These are phyloP conservation scores for Hymenoscyphus repandus DNA, from an alignment of 2,329 filamentous ascomycete species.

Conservation along the genomic window DNA sequence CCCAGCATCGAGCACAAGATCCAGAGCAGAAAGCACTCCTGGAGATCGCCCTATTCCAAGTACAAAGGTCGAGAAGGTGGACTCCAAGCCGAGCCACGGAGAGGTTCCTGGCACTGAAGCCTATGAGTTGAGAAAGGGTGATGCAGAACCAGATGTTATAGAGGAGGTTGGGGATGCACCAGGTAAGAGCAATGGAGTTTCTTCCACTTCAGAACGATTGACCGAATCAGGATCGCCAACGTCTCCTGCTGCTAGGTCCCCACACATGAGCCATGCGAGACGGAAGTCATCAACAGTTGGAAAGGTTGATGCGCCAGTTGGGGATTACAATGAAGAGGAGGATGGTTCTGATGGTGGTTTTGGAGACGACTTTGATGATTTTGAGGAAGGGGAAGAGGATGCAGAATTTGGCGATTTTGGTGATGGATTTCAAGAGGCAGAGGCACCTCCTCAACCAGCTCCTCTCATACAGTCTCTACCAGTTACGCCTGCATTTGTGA, in stretches of 20 bases:
- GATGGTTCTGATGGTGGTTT: slow-evolving; percentile 47
- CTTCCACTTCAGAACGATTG: slow-evolving; percentile 45
- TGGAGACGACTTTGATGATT: slow-evolving; percentile 66
- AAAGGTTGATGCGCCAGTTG: slow-evolving; percentile 36
- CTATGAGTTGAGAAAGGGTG: slow-evolving; percentile 48
- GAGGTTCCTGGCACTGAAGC: slow-evolving; percentile 57
- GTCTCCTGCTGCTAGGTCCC: slow-evolving; percentile 44
- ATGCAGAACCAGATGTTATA: slow-evolving; percentile 57
- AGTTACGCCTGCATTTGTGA: slow-evolving; percentile 38
- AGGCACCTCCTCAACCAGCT: slow-evolving; percentile 34
- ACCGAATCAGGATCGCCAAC: slow-evolving; percentile 56
- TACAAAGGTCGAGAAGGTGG: slow-evolving; percentile 53
- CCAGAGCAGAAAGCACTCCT: slow-evolving; percentile 27
- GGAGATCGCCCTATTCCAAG: slow-evolving; percentile 46
- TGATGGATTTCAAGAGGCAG: slow-evolving; percentile 56
- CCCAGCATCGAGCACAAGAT: slow-evolving; percentile 20
- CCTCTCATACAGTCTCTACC: slow-evolving; percentile 31
- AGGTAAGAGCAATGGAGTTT: slow-evolving; percentile 45
- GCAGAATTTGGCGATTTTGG: slow-evolving; percentile 51
- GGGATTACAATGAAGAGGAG: slow-evolving; percentile 57
- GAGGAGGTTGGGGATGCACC: slow-evolving; percentile 41
- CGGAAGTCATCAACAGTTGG: slow-evolving; percentile 28
- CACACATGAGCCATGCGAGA: slow-evolving; percentile 36
- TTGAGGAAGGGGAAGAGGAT: slow-evolving; percentile 50
- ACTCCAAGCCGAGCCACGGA: slow-evolving; percentile 51